Evolutionary conservation across 1,284 basidiomycete genomes (phyloP).

Genomic region (Coriolopsis trogii): DNA sequence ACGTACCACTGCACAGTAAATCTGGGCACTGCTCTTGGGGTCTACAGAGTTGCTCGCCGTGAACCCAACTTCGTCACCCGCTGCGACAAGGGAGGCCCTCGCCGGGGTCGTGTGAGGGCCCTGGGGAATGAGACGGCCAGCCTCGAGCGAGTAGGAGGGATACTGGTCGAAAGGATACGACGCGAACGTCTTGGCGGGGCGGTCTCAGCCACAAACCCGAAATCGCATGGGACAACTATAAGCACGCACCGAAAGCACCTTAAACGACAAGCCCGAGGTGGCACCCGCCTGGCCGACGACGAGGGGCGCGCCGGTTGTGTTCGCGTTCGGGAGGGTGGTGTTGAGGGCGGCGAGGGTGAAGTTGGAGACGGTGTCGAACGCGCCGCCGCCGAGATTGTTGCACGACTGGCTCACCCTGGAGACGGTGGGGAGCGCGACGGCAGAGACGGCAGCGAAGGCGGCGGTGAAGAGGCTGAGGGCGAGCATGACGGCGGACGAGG

Average conservation of each 20-base stretch:
- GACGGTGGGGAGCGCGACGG: slow-evolving; percentile 8
- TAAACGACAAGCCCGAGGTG: slow-evolving; percentile 19
- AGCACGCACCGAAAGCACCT: slow-evolving; percentile 23
- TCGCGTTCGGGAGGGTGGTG: slow-evolving; percentile 24
- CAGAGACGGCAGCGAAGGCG: slow-evolving; percentile 10
- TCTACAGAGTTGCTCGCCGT: slow-evolving; percentile 16
- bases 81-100: slow-evolving; percentile 11
- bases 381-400: slow-evolving; percentile 23
- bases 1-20: slow-evolving; percentile 30
- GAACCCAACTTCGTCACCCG: slow-evolving; percentile 18
- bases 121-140: slow-evolving; percentile 23
- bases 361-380: slow-evolving; percentile 24
- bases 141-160: slow-evolving; percentile 24
- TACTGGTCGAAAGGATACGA: slow-evolving; percentile 29
- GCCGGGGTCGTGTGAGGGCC: slow-evolving; percentile 12
- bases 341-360: slow-evolving; percentile 29
- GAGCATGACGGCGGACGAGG: slow-evolving; percentile 10
- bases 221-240: background rate
- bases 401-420: slow-evolving; percentile 21
- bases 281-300: slow-evolving; percentile 26
- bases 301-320: slow-evolving; percentile 29
- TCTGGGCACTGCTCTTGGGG: slow-evolving; percentile 21
- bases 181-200: slow-evolving; percentile 23
- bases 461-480: slow-evolving; percentile 17
- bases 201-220: background rate